These are phyloP conservation scores for Podaxis sp. DNA, from an alignment of 768 basidiomycete genomes.

Conservation along the genomic window DNA sequence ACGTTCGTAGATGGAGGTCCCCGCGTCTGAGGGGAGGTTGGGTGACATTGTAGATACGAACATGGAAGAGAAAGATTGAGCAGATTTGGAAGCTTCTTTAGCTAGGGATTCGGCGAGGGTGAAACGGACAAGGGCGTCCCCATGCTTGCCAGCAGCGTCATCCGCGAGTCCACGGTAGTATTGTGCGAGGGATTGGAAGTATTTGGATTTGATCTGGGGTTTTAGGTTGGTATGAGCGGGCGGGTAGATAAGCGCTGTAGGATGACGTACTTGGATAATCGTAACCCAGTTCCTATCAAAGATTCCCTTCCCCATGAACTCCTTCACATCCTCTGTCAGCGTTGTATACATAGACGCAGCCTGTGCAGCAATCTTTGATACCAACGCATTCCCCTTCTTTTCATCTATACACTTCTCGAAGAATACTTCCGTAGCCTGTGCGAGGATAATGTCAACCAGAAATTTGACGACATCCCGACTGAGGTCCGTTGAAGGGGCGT, in stretches of 20 bases:
- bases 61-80: conserved; percentile 63
- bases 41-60: conserved; percentile 75
- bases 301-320: conserved; percentile 94
- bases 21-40: conserved; percentile 85
- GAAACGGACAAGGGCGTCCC: conserved; percentile 81
- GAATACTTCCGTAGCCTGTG: conserved; percentile 95
- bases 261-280: conserved; percentile 63
- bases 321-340: conserved; percentile 90
- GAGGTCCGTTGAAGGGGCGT: conserved; percentile 94
- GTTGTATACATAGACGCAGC: conserved; percentile 77
- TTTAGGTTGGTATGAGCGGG: conserved; percentile 6
- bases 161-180: conserved; percentile 86
- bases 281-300: conserved; percentile 95
- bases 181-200: conserved; percentile 82
- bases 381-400: conserved; percentile 78
- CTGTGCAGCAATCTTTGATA: conserved; percentile 83
- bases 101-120: conserved; percentile 73
- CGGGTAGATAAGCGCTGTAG: neutral
- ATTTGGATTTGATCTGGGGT: conserved; percentile 85
- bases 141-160: conserved; percentile 72
- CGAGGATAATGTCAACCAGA: conserved; percentile 81
- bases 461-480: conserved; percentile 94
- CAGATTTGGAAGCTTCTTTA: conserved; percentile 77
- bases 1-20: conserved; percentile 74
- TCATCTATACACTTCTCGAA: conserved; percentile 93